Percentiles rank a stretch among this genome's conserved stretches.
Evolutionary conservation across 192 early-diverging fungal species (phyloP).

Genomic region (Fimicolochytrium jonesii): DNA sequence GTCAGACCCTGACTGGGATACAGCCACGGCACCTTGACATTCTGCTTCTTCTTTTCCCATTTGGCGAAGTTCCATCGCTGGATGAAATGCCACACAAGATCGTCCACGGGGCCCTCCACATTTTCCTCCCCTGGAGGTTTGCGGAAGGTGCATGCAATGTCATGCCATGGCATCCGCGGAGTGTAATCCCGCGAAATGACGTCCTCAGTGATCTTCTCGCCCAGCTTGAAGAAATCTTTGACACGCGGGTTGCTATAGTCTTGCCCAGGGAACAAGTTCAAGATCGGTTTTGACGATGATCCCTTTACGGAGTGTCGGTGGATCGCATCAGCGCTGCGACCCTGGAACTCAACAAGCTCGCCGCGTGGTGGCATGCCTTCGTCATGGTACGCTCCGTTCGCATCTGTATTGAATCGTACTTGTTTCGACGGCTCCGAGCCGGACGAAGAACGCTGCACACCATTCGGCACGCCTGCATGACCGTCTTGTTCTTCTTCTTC

Average conservation of each 20-base stretch:
- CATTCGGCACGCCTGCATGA: no score
- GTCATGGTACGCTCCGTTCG: no score
- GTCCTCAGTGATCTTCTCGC: slow-evolving; percentile 41
- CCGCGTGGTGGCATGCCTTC: no score
- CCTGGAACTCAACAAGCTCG: no score
- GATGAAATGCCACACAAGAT: slow-evolving; percentile 79
- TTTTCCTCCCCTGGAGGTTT: slow-evolving; percentile 26
- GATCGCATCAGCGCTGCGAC: no score
- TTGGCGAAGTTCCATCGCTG: slow-evolving; percentile 89
- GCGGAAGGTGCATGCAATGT: slow-evolving; percentile 70
- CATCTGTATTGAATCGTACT: no score
- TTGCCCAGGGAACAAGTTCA: slow-evolving; percentile 43
- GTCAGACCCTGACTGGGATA: slow-evolving; percentile 20
- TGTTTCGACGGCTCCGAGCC: no score
- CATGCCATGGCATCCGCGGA: slow-evolving; percentile 84
- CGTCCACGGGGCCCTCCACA: slow-evolving; percentile 71
- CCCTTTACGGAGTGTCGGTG: no score
- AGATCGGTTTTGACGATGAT: slow-evolving; percentile 11
- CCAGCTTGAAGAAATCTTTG: slow-evolving; percentile 66
- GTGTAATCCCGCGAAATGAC: slow-evolving; percentile 45
- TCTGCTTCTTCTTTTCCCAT: slow-evolving; percentile 30
- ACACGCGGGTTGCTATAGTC: slow-evolving; percentile 85
- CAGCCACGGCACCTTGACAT: slow-evolving; percentile 22
- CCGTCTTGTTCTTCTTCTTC: no score
- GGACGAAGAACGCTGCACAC: no score